Conservation (phyloP, 2,329 filamentous ascomycete genomes). For the Atkinsonella texensis region DNA sequence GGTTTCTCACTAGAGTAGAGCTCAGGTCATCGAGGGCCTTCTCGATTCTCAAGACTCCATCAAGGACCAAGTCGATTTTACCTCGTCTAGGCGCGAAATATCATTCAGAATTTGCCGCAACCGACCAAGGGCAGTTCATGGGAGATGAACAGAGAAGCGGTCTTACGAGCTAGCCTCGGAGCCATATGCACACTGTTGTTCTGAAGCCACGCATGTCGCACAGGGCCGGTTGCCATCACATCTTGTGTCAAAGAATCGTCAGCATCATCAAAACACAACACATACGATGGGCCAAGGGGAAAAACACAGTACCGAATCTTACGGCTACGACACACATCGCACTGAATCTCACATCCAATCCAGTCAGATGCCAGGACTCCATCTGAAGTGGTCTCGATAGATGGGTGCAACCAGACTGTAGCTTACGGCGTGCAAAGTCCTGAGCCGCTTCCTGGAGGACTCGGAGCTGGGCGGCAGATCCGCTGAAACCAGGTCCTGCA, state of each 20-base stretch:
- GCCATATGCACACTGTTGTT: slow-evolving; percentile 29
- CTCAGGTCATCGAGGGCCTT: slow-evolving; percentile 32
- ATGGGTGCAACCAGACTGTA: background rate
- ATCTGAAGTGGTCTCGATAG: background rate
- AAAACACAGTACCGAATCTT: slow-evolving; percentile 29
- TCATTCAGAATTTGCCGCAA: background rate
- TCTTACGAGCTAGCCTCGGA: slow-evolving; percentile 31
- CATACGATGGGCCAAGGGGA: background rate
- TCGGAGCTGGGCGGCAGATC: slow-evolving; percentile 18
- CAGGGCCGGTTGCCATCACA: slow-evolving; percentile 37
- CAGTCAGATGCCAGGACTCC: background rate
- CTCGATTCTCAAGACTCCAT: slow-evolving; percentile 36
- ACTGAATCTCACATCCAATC: slow-evolving; percentile 18
- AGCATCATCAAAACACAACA: background rate
- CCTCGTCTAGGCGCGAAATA: slow-evolving; percentile 17
- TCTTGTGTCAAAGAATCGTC: slow-evolving; percentile 16
- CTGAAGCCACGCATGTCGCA: slow-evolving; percentile 22
- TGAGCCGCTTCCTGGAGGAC: slow-evolving; percentile 26
- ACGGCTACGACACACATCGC: slow-evolving; percentile 32
- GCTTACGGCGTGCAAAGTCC: slow-evolving; percentile 30
- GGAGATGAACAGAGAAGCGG: background rate
- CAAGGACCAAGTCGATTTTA: slow-evolving; percentile 39
- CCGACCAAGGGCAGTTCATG: background rate
- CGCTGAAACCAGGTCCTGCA: slow-evolving; percentile 10
- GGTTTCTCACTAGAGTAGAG: slow-evolving; percentile 23